Evolutionary conservation across 331 rosid genomes (phyloP).

Genomic region (Phaseolus coccineus): DNA sequence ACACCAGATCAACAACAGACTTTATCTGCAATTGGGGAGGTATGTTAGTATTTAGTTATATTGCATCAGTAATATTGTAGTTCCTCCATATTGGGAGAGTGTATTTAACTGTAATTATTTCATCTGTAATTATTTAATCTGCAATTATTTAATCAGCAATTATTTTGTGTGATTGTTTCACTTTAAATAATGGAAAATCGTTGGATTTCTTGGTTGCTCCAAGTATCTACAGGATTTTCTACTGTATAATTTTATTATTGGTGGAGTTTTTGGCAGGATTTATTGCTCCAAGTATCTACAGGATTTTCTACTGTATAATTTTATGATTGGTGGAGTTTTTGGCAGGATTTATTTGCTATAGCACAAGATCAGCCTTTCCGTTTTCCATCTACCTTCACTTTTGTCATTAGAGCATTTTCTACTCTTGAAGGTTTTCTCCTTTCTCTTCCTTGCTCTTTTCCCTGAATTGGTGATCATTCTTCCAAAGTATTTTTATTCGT

Average conservation of each 20-base stretch:
- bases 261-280: background rate
- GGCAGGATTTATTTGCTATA: slow-evolving; percentile 91
- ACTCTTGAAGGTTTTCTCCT: slow-evolving; percentile 80
- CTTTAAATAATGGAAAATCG: slow-evolving; percentile 12
- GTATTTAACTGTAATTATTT: no score
- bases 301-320: slow-evolving; percentile 19
- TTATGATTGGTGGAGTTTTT: slow-evolving; percentile 33
- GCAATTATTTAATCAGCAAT: no score
- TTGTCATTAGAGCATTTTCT: slow-evolving; percentile 92
- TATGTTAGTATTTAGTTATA: slow-evolving; percentile 40
- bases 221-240: background rate
- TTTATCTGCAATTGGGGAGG: slow-evolving; percentile 94
- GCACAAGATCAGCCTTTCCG: slow-evolving; percentile 97
- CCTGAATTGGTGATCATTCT: slow-evolving; percentile 4
- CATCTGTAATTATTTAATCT: no score
- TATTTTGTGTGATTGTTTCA: slow-evolving; percentile 31
- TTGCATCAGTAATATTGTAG: slow-evolving; percentile 4
- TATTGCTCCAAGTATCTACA: background rate
- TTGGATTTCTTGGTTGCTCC: slow-evolving; percentile 11
- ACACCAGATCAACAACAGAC: slow-evolving; percentile 84
- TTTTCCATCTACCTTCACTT: slow-evolving; percentile 93
- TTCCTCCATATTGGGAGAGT: background rate
- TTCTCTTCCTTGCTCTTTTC: slow-evolving; percentile 20
- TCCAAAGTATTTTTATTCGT: background rate
- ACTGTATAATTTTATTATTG: slow-evolving; percentile 25